These are phyloP conservation scores for Lentinula novae-zelandiae DNA, from an alignment of 1,284 basidiomycete species.

Conservation along the genomic window DNA sequence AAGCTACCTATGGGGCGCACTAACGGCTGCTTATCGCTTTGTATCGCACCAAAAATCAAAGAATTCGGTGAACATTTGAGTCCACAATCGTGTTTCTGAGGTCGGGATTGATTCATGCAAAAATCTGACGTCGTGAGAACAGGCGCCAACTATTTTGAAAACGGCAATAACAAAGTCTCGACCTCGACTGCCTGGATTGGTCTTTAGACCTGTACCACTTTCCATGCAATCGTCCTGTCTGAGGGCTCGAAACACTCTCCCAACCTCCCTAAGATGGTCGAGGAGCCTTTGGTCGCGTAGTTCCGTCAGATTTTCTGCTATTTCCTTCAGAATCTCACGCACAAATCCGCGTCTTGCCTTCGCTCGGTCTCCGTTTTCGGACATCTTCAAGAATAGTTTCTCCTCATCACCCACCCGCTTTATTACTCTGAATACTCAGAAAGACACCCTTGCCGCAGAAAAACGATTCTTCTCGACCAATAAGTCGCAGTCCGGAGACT, in stretches of 20 bases:
- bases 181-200: neutral
- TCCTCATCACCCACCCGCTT: neutral
- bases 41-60: no score
- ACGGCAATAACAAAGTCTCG: neutral
- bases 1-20: no score
- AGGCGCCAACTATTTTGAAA: no score
- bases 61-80: no score
- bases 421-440: neutral
- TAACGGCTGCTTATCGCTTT: no score
- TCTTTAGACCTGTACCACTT: constrained; percentile 2
- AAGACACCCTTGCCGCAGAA: neutral
- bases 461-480: constrained; percentile 12
- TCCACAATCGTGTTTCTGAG: no score
- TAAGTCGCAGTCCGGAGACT: neutral
- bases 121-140: no score
- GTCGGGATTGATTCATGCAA: no score
- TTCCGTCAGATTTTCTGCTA: neutral
- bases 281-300: constrained; percentile 1
- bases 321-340: neutral
- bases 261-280: neutral
- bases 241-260: constrained; percentile 7
- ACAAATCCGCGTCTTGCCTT: neutral
- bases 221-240: constrained; percentile 13
- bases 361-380: neutral
- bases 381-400: neutral